Conservation (phyloP, 2,329 filamentous ascomycete species). For the Epichloe typhina region DNA sequence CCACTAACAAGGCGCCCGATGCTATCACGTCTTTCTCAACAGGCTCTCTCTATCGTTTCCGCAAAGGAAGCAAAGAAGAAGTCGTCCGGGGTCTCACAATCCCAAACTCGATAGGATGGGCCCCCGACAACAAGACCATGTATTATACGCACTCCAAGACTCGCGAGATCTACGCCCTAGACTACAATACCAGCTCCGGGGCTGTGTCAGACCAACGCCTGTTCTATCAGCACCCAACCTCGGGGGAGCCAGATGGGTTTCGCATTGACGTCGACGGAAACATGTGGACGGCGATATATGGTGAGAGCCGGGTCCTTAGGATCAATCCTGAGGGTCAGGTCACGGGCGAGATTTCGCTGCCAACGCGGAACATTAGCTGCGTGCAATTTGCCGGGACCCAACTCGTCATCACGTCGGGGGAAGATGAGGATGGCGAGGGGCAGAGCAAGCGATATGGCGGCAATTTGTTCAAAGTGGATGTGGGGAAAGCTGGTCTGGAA, state of each 20-base stretch:
- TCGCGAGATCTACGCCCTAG: slow-evolving; percentile 57
- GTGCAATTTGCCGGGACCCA: slow-evolving; percentile 62
- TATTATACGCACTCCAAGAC: slow-evolving; percentile 73
- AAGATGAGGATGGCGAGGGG: slow-evolving; percentile 47
- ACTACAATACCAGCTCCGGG: slow-evolving; percentile 55
- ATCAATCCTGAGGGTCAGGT: slow-evolving; percentile 58
- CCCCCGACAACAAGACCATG: slow-evolving; percentile 55
- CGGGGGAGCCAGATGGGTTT: slow-evolving; percentile 70
- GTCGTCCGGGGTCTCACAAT: slow-evolving; percentile 57
- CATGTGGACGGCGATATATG: slow-evolving; percentile 81
- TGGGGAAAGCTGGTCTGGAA: slow-evolving; percentile 53
- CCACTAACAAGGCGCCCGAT: background rate
- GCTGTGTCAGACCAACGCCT: slow-evolving; percentile 53
- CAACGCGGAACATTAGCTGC: slow-evolving; percentile 71
- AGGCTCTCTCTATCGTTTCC: slow-evolving; percentile 65
- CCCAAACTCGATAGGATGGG: slow-evolving; percentile 79
- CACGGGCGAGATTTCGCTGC: slow-evolving; percentile 60
- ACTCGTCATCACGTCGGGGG: slow-evolving; percentile 68
- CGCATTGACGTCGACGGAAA: slow-evolving; percentile 73
- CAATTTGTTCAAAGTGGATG: slow-evolving; percentile 62
- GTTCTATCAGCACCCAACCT: slow-evolving; percentile 56
- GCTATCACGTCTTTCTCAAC: slow-evolving; percentile 5
- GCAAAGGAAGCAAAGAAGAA: slow-evolving; percentile 43
- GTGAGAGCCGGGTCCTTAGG: slow-evolving; percentile 60
- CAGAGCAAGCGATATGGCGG: slow-evolving; percentile 54